These are phyloP conservation scores for Luffa acutangula DNA, from an alignment of 306 rosid species.

Conservation along the genomic window DNA sequence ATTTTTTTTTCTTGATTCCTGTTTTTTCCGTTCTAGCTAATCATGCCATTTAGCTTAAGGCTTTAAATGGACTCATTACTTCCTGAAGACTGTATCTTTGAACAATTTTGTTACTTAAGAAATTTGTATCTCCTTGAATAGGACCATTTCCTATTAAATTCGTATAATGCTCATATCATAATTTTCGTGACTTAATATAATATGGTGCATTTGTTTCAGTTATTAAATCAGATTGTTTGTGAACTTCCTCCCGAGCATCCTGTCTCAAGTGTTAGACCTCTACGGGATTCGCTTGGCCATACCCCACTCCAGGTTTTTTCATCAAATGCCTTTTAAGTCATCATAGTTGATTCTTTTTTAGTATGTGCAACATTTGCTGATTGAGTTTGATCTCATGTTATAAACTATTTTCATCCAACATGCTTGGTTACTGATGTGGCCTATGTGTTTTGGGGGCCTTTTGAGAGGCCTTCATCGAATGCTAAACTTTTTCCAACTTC, in stretches of 20 bases:
- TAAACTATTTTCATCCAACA: background rate
- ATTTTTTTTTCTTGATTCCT: background rate
- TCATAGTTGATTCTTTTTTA: background rate
- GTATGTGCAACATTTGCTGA: background rate
- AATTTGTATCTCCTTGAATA: too few relatives aligned
- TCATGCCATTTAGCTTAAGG: background rate
- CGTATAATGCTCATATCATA: background rate
- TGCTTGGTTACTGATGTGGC: background rate
- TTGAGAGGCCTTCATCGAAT: background rate
- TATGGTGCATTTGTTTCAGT: conserved; percentile 20
- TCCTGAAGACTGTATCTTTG: background rate
- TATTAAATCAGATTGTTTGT: conserved; percentile 37
- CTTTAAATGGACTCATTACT: background rate
- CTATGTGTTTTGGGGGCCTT: background rate
- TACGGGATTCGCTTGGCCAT: conserved; percentile 45
- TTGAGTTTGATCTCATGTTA: background rate
- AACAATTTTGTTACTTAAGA: too few relatives aligned
- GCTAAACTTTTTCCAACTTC: background rate
- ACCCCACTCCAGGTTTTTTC: conserved; percentile 33
- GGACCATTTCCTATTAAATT: background rate
- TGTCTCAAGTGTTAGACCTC: conserved; percentile 34
- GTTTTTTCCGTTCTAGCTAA: background rate
- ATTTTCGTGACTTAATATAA: background rate
- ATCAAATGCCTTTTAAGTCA: background rate
- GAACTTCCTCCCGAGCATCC: conserved; percentile 48